phyloP scores from a whole-genome alignment of 1,284 basidiomycete species.

The Pseudomicrostroma phylloplanum region DNA sequence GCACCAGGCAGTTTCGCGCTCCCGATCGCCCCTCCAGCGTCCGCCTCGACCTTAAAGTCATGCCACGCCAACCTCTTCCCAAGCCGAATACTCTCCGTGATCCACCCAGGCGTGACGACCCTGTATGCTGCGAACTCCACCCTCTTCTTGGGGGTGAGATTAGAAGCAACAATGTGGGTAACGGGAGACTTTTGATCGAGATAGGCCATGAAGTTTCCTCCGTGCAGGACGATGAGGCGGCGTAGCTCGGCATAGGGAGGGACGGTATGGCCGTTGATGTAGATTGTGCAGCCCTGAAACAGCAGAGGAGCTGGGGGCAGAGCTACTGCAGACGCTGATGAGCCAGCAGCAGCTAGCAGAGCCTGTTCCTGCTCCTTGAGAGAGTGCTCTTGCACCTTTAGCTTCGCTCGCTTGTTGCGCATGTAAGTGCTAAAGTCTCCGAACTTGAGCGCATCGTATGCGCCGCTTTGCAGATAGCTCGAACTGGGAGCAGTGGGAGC shows the following conservation, averaged over 20 bases:
- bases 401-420: slow-evolving; percentile 77
- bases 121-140: slow-evolving; percentile 82
- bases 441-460: slow-evolving; percentile 73
- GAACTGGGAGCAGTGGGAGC: not conserved
- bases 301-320: slow-evolving; percentile 15
- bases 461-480: not conserved
- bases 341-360: slow-evolving; percentile 9
- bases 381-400: slow-evolving; percentile 38
- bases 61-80: slow-evolving; percentile 71
- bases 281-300: slow-evolving; percentile 39
- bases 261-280: slow-evolving; percentile 81
- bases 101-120: slow-evolving; percentile 79
- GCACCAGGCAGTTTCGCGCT: slow-evolving; percentile 1
- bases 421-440: slow-evolving; percentile 81
- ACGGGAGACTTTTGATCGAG: slow-evolving; percentile 63
- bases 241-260: slow-evolving; percentile 81
- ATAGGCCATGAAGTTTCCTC: slow-evolving; percentile 76
- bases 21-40: slow-evolving; percentile 14
- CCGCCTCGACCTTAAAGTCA: slow-evolving; percentile 30
- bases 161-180: slow-evolving; percentile 82
- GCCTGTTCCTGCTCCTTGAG: slow-evolving; percentile 23
- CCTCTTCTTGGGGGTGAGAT: slow-evolving; percentile 80
- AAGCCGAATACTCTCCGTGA: slow-evolving; percentile 66
- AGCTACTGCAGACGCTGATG: slow-evolving; percentile 13
- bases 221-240: slow-evolving; percentile 71